Percentiles rank a stretch among this genome's conserved stretches.
These are phyloP conservation scores for Leccinellum luteum DNA, from an alignment of 768 basidiomycete genomes.

Conservation along the genomic window DNA sequence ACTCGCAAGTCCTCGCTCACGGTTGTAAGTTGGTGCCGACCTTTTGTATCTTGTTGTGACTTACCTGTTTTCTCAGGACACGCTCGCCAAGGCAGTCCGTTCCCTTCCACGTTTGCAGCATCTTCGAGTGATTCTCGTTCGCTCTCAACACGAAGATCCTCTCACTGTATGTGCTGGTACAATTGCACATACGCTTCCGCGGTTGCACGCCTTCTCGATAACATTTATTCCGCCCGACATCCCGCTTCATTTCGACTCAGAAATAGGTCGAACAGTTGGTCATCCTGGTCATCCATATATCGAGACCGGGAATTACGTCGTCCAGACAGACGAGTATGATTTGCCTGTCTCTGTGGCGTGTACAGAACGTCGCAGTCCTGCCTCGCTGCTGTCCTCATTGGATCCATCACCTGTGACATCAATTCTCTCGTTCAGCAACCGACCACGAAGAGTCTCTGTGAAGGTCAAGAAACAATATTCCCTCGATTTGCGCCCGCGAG, in stretches of 20 bases:
- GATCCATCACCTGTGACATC: conserved; percentile 22
- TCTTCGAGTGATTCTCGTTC: conserved; percentile 62
- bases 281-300: conserved; percentile 25
- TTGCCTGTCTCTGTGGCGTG: conserved; percentile 55
- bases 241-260: conserved; percentile 44
- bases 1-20: conserved; percentile 70
- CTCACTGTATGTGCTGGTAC: conserved; percentile 57
- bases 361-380: conserved; percentile 42
- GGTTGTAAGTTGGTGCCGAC: conserved; percentile 42
- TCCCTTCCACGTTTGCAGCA: conserved; percentile 62
- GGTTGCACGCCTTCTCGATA: conserved; percentile 60
- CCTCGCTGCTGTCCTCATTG: conserved; percentile 29
- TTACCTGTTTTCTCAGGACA: conserved; percentile 17
- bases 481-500: conserved; percentile 31
- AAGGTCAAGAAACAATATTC: conserved; percentile 22
- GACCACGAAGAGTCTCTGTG: conserved; percentile 32
- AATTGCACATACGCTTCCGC: conserved; percentile 65
- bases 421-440: conserved; percentile 7
- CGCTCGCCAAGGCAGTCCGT: conserved; percentile 59
- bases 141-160: conserved; percentile 60
- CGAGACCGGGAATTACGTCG: conserved; percentile 53
- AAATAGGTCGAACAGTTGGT: conserved; percentile 35
- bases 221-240: conserved; percentile 62
- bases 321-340: conserved; percentile 61
- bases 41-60: background rate